Evolutionary conservation across 2,329 filamentous ascomycete genomes (phyloP), one percentile per base, ranked within the genome.

Genomic region (Ophiocordyceps unilateralis): DNA sequence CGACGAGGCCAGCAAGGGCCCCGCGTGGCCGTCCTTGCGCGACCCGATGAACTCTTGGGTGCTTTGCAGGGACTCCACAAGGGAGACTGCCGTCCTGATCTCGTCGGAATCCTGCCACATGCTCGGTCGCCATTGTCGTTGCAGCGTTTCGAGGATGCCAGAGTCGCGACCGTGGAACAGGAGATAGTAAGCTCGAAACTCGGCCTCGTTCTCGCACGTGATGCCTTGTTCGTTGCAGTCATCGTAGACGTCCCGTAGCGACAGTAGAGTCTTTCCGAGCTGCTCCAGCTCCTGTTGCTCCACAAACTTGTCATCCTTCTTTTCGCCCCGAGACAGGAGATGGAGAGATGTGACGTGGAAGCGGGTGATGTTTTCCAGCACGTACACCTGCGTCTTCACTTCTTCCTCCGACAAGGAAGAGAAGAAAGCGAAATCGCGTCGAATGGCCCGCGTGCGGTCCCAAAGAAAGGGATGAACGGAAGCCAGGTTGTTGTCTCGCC

Each of bases 271-370:
- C 51, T 81, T 80, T 32, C 73, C 71, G 15, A 83, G 65, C 53
- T 82, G 78, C 54, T 82, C 78, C 21, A 76, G 63, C 55, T 83
- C 78, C 52, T 81, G 78, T 48, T 78, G 76, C 50, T 78, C 73
- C 5, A 74, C 74, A 50, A 80, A 81, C 44, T 74, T 73, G 26
- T 77, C 70, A 1, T 70, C 65, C 1, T 68, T 66, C 40, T 73
- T 67, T 10, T 68, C 74, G 17, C 68, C 64, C 44, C 68, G 66
- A 0, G 75, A 77, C 42, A 82, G 65, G 37, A 79, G 66, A 53
- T 83, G 78, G 7, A 81, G 62, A 6, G 77, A 67, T 6, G 73
- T 74, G 36, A 78, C 76, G 54, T 83, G 78, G 45, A 82, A 81
- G 42, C 78, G 69, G 12, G 74, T 69, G 44, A 82, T 80, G 21